phyloP scores from a whole-genome alignment of 768 basidiomycete species.

The Rhodotorula graminis region DNA sequence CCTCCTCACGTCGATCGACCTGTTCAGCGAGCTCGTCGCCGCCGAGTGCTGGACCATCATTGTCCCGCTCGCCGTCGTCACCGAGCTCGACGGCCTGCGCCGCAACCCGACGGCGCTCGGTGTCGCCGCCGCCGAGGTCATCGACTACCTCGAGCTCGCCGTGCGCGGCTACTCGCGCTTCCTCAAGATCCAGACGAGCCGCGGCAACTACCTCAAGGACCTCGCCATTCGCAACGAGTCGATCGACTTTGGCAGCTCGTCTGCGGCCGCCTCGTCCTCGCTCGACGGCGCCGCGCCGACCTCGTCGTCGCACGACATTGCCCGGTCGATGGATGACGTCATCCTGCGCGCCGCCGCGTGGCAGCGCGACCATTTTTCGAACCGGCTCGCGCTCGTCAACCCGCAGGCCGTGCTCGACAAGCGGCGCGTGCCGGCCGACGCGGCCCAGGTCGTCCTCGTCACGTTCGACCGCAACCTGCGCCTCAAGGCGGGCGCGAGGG shows the following conservation, averaged over 20 bases:
- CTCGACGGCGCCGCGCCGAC: background rate
- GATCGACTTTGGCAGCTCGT: conserved; percentile 5
- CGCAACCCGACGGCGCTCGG: conserved; percentile 62
- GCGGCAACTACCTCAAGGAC: conserved; percentile 84
- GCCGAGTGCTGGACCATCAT: conserved; percentile 78
- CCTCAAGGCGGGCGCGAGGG: conserved; percentile 79
- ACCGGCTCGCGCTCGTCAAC: conserved; percentile 70
- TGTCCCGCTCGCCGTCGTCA: conserved; percentile 79
- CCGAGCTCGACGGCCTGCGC: conserved; percentile 90
- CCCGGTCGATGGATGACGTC: conserved; percentile 87
- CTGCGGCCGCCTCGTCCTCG: background rate
- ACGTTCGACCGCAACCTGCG: conserved; percentile 91
- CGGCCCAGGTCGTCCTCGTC: conserved; percentile 77
- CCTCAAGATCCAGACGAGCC: conserved; percentile 90
- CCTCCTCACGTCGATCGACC: conserved; percentile 71
- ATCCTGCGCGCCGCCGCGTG: conserved; percentile 88
- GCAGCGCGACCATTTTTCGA: conserved; percentile 88
- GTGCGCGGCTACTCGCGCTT: conserved; percentile 67
- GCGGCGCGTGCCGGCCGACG: conserved; percentile 47
- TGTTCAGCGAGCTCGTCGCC: conserved; percentile 71
- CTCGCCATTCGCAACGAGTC: conserved; percentile 78
- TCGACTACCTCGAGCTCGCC: conserved; percentile 66
- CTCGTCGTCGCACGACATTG: conserved; percentile 48
- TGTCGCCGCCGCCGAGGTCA: conserved; percentile 65
- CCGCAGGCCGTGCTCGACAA: conserved; percentile 43